Percentiles rank a stretch among this genome's conserved stretches.
Evolutionary conservation across 331 rosid genomes (phyloP).

Genomic region (Quercus lobata): DNA sequence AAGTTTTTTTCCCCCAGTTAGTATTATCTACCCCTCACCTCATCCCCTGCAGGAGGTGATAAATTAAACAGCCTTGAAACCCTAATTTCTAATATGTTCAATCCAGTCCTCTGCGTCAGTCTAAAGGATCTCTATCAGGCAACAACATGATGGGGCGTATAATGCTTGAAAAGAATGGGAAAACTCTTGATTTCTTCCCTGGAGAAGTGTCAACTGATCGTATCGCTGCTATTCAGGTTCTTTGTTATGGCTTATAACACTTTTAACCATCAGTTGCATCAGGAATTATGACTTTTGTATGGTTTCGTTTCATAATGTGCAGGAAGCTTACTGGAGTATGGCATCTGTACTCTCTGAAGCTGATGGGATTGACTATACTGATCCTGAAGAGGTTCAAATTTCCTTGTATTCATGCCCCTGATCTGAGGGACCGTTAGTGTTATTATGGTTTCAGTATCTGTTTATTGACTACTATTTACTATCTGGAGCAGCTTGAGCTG

Average conservation of each 20-base stretch:
- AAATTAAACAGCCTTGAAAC: background rate
- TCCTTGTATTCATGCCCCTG: conserved; percentile 10
- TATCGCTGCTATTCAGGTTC: conserved; percentile 80
- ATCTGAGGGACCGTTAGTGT: conserved; percentile 9
- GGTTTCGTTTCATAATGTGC: conserved; percentile 18
- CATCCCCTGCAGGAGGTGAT: background rate
- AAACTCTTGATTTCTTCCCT: conserved; percentile 57
- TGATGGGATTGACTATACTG: conserved; percentile 92
- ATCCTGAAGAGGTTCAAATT: conserved; percentile 89
- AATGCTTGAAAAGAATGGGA: conserved; percentile 73
- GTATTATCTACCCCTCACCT: background rate
- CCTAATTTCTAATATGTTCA: conserved; percentile 31
- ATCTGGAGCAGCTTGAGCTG: conserved; percentile 74
- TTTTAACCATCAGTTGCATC: conserved; percentile 9
- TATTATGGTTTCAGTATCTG: background rate
- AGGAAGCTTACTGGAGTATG: conserved; percentile 98
- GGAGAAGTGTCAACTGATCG: conserved; percentile 72
- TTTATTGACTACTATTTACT: conserved; percentile 15
- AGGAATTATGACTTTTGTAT: conserved; percentile 16
- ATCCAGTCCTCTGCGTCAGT: conserved; percentile 54
- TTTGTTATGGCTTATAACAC: conserved; percentile 1
- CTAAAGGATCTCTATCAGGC: conserved; percentile 39
- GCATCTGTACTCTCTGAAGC: conserved; percentile 92
- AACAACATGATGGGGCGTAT: conserved; percentile 41
- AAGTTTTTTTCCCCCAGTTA: conserved; percentile 30